phyloP scores from a whole-genome alignment of 257 asterid genomes.

The Paulownia fortunei region DNA sequence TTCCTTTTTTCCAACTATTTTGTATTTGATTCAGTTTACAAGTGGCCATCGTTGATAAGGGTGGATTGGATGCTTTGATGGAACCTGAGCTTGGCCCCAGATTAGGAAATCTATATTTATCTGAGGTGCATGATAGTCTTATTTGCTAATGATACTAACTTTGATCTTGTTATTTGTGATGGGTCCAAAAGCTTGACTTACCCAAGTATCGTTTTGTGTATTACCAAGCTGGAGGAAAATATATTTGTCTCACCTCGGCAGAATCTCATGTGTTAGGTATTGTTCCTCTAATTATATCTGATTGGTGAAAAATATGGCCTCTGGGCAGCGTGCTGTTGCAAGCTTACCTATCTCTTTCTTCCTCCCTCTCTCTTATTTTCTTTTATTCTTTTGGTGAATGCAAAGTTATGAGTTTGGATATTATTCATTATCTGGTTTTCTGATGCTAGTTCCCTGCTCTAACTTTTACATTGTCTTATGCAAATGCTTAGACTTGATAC shows the following conservation, averaged over 20 bases:
- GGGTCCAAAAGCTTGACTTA: constrained; percentile 24
- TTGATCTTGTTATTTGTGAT: constrained; percentile 13
- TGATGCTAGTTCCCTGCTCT: constrained; percentile 8
- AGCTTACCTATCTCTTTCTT: not conserved
- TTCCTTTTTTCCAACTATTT: constrained; percentile 26
- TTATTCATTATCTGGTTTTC: not conserved
- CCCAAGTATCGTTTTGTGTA: constrained; percentile 15
- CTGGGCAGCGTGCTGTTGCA: not conserved
- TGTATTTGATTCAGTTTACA: constrained; percentile 55
- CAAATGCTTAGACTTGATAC: constrained; percentile 19
- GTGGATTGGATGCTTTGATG: constrained; percentile 99
- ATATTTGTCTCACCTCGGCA: constrained; percentile 88
- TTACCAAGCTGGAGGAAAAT: constrained; percentile 70
- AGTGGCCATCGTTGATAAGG: constrained; percentile 82
- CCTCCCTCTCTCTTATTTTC: not conserved
- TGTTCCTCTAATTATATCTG: not conserved
- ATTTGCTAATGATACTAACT: constrained; percentile 9
- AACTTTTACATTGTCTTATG: constrained; percentile 7
- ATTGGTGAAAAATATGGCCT: not conserved
- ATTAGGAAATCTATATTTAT: constrained; percentile 73
- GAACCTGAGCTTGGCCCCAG: constrained; percentile 86
- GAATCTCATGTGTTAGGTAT: constrained; percentile 93
- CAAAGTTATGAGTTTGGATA: not conserved
- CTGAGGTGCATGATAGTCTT: constrained; percentile 65
- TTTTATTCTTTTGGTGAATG: not conserved